Base-by-base conservation (phyloP, 2,329 filamentous ascomycete species). In the Alternaria triticimaculans region DNA sequence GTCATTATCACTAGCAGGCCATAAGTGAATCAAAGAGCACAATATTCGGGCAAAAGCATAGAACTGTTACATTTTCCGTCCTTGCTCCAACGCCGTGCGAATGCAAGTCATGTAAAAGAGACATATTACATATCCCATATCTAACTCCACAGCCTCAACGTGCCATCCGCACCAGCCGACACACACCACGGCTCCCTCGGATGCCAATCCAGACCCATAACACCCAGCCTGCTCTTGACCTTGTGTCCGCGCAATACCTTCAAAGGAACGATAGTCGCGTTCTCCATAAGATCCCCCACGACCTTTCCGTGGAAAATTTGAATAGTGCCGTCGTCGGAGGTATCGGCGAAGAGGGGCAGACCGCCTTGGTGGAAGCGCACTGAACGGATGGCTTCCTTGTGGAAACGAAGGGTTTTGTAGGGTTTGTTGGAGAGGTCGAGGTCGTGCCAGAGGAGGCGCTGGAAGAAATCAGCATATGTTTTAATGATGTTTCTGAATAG, bases 291-390 rank as follows among this genome's bases (percentile, higher is more conserved):
- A 79, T 99, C 96, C 65, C 90, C 93, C 28, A 96, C 94, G 26
- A 98, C 95, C 82, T 95, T 97, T 60, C 94, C 95, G 79, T 98
- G 95, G 88, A 98, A 98, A 58, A 99, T 92, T 80, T 99, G 96
- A 69, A 98, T 83, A 20, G 91, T 93, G 26, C 96, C 96, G 79
- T 99, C 96, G 78, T 99, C 96, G 79, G 92, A 96, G 20, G 93
- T 94, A 78, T 98, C 95, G 1, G 94, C 96, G 76, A 99, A 98
- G 37, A 99, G 86, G 18, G 96, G 94, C 65, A 90, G 88, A 9
- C 85, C 85, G 64, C 89, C 89, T 62, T 90, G 89, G 81, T 99
- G 96, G 82, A 92, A 99, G 71, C 89, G 90, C 59, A 97, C 96
- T 12, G 91, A 89, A 51, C 96, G 89, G 74, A 99, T 97, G 49